phyloP scores from a whole-genome alignment of 306 rosid species.

The Lotus japonicus region DNA sequence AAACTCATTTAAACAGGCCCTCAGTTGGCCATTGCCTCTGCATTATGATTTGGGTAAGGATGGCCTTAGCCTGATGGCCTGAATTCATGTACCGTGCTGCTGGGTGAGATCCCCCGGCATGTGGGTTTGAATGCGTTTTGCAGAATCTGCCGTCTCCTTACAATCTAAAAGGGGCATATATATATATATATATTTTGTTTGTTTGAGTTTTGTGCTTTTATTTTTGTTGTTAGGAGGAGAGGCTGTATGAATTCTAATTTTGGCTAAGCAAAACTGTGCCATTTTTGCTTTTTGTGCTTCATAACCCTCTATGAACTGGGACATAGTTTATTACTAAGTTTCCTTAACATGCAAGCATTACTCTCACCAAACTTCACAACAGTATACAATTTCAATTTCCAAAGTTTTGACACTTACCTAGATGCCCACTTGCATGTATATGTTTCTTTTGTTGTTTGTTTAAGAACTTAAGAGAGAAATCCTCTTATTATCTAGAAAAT shows the following conservation, averaged over 20 bases:
- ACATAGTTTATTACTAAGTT: not conserved
- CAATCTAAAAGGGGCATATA: not conserved
- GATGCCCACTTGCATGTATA: not conserved
- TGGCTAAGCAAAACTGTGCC: no score
- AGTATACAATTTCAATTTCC: not conserved
- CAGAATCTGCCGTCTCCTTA: not conserved
- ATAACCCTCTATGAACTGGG: not conserved
- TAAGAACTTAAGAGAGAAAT: not conserved
- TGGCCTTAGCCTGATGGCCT: not conserved
- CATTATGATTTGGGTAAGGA: not conserved
- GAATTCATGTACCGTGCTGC: not conserved
- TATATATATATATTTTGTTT: no score
- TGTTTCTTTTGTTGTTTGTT: not conserved
- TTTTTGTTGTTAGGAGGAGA: no score
- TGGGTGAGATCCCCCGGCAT: not conserved
- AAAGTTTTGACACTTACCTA: not conserved
- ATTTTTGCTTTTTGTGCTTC: not conserved
- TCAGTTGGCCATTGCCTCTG: not conserved
- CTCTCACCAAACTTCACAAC: not conserved
- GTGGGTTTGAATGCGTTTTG: not conserved
- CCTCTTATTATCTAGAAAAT: constrained; percentile 46
- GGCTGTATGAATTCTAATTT: no score
- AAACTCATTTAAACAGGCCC: not conserved
- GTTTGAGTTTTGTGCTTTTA: no score
- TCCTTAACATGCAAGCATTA: not conserved